A percentile compares a stretch with the other conserved stretches of the same genome.
These are phyloP conservation scores for Candida pseudoviswanathii DNA, from an alignment of 1,139 yeast genomes.

Conservation along the genomic window DNA sequence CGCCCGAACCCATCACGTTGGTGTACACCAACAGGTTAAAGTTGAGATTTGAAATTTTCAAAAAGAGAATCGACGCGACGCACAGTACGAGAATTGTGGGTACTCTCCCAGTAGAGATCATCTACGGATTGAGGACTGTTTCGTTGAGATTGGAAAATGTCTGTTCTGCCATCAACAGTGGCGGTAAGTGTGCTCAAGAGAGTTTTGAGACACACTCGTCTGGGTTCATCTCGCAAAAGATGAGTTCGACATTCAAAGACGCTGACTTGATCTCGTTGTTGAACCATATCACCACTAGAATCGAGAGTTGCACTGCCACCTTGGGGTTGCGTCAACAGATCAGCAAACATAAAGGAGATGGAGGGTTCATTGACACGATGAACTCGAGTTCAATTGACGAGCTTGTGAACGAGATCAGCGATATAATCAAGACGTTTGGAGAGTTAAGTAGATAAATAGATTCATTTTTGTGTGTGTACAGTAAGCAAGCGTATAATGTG, in stretches of 20 bases:
- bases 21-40: slow-evolving; percentile 70
- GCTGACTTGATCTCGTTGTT: slow-evolving; percentile 49
- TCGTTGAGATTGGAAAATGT: slow-evolving; percentile 53
- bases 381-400: slow-evolving; percentile 24
- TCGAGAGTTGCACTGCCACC: slow-evolving; percentile 54
- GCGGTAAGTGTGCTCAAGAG: slow-evolving; percentile 30
- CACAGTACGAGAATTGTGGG: slow-evolving; percentile 35
- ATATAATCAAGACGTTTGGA: slow-evolving; percentile 17
- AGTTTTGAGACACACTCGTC: slow-evolving; percentile 29
- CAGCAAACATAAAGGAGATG: slow-evolving; percentile 24
- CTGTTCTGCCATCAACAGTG: slow-evolving; percentile 37
- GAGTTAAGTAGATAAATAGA: slow-evolving; percentile 6
- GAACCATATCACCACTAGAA: slow-evolving; percentile 64
- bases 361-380: slow-evolving; percentile 27
- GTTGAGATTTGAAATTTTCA: slow-evolving; percentile 54
- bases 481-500: too few relatives aligned
- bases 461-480: background rate
- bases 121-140: slow-evolving; percentile 50
- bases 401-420: slow-evolving; percentile 30
- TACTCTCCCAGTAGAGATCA: slow-evolving; percentile 44
- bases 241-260: slow-evolving; percentile 30
- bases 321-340: slow-evolving; percentile 38
- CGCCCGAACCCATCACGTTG: slow-evolving; percentile 83
- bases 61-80: slow-evolving; percentile 26
- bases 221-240: slow-evolving; percentile 25